Conservation (phyloP, 2,329 filamentous ascomycete genomes). For the Parastagonospora avenae region DNA sequence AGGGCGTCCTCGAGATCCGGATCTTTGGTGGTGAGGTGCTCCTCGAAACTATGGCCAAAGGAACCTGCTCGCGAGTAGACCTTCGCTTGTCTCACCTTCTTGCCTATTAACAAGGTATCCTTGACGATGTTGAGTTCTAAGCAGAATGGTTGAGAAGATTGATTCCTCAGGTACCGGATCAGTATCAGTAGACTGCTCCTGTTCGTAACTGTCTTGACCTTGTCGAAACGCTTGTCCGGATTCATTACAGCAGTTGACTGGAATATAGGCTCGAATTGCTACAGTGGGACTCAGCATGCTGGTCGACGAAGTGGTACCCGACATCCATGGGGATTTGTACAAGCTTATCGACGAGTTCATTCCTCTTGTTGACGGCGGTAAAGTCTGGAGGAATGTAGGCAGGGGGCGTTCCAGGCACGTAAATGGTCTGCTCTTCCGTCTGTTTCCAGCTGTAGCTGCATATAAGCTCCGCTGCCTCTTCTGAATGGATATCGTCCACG, state of each 20-base stretch:
- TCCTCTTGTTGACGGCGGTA: not conserved
- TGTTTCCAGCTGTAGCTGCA: constrained; percentile 12
- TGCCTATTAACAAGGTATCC: constrained; percentile 41
- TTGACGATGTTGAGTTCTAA: constrained; percentile 41
- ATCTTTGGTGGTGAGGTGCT: constrained; percentile 25
- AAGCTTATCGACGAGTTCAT: too few relatives aligned
- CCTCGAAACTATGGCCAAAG: constrained; percentile 42
- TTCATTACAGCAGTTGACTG: constrained; percentile 21
- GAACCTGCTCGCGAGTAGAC: constrained; percentile 16
- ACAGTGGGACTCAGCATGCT: constrained; percentile 32
- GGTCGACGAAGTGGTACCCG: constrained; percentile 26
- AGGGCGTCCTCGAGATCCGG: constrained; percentile 17
- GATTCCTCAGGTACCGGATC: constrained; percentile 22
- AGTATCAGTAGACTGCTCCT: constrained; percentile 26
- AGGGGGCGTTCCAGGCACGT: constrained; percentile 3
- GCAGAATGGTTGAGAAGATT: constrained; percentile 29
- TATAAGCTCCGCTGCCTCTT: constrained; percentile 4
- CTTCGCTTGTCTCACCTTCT: constrained; percentile 26
- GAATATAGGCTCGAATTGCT: constrained; percentile 33
- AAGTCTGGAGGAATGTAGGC: not conserved
- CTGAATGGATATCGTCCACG: not conserved
- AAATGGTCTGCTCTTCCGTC: not conserved
- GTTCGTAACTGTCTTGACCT: constrained; percentile 23
- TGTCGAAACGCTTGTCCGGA: constrained; percentile 9
- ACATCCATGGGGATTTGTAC: constrained; percentile 1